phyloP scores from a whole-genome alignment of 2,329 filamentous ascomycete genomes.

The Verruconis gallopava region DNA sequence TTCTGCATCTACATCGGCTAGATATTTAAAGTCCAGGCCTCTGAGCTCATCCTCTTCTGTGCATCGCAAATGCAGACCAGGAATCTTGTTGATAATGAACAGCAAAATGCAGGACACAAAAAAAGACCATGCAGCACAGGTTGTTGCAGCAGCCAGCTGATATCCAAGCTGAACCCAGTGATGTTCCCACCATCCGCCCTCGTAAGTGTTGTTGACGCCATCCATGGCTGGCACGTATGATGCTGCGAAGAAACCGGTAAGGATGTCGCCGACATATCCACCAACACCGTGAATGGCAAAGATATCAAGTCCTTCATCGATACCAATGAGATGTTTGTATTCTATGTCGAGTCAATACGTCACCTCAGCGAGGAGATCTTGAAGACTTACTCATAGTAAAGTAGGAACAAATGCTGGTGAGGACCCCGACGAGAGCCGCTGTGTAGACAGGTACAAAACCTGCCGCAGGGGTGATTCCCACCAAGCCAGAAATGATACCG shows the following conservation, averaged over 20 bases:
- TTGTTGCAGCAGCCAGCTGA: slow-evolving; percentile 69
- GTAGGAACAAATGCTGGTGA: slow-evolving; percentile 37
- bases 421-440: slow-evolving; percentile 37
- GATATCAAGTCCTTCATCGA: slow-evolving; percentile 81
- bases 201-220: slow-evolving; percentile 46
- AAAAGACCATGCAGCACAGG: slow-evolving; percentile 69
- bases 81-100: slow-evolving; percentile 44
- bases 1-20: background rate
- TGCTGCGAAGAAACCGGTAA: slow-evolving; percentile 73
- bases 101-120: slow-evolving; percentile 64
- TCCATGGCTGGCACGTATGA: slow-evolving; percentile 70
- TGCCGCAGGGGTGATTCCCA: slow-evolving; percentile 46
- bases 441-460: slow-evolving; percentile 42
- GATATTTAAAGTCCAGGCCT: slow-evolving; percentile 52
- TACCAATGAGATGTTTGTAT: slow-evolving; percentile 60
- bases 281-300: slow-evolving; percentile 74
- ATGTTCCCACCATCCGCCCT: slow-evolving; percentile 70
- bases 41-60: slow-evolving; percentile 67
- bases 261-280: slow-evolving; percentile 64
- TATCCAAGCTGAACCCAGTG: slow-evolving; percentile 76
- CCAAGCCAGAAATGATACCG: slow-evolving; percentile 43
- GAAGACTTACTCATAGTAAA: slow-evolving; percentile 24
- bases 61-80: slow-evolving; percentile 61
- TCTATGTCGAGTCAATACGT: too few species aligned
- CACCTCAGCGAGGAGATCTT: too few species aligned